Base-by-base conservation (phyloP, 441 rosid genomes). In the Brassica balearica region DNA sequence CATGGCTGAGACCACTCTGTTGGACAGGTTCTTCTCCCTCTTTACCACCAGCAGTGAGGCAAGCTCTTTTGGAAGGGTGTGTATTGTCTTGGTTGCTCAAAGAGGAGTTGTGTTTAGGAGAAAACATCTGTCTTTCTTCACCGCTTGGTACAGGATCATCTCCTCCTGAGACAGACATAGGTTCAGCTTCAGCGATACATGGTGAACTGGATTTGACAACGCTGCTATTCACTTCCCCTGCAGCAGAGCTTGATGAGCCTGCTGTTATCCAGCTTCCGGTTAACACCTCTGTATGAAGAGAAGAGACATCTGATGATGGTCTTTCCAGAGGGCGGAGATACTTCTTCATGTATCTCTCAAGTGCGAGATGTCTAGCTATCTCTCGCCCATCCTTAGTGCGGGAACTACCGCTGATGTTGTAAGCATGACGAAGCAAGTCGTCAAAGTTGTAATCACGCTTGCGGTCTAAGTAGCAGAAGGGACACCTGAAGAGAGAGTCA, bases 401-500 rank as follows among this genome's bases (percentile, higher is more conserved):
- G 9, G 87, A 86, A 14, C 68, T 69, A 63, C 65, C 68, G 7
- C 71, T 65, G 32, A 77, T 59, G 15, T 1, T 15, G 55, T 68
- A 68, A 74, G 92, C 91, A 76, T 91, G 93, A 32, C 73, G 69
- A 12, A 77, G 72, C 78, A 91, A 86, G 67, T 84, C 88, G 27
- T 80, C 67, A 34, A 48, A 83, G 2, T 0, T 36, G 76, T 86
- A 88, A 63, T 86, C 85, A 17, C 79, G 75, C 64, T 69, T 76
- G 15, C 62, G 65, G 65, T 69, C 80, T 25, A 77, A 55, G 43
- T 43, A 67, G 68, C 95, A 89, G 76, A 71, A 88, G 43, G 93
- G 92, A 67, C 95, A 91, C 60, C 72, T 77, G 71, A 78, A 89
- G 6, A 69, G 17, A 65, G 86, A 74, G 9, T 75, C 81, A 4